A percentile compares a stretch with the other conserved stretches of the same genome.
phyloP scores from a whole-genome alignment of 106 monocot genomes.

The Ottelia alismoides region DNA sequence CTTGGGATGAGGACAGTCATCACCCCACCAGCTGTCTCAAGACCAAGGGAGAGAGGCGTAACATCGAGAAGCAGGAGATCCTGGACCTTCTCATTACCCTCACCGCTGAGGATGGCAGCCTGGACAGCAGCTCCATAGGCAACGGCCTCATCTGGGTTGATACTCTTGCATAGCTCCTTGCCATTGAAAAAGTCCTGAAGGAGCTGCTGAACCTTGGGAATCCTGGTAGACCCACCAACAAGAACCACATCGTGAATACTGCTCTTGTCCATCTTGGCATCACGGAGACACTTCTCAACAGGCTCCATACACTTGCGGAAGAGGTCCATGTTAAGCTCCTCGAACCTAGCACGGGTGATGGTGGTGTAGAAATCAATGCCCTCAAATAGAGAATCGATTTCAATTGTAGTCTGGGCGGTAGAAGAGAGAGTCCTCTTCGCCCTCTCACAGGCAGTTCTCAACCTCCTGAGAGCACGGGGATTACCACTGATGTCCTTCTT shows the following conservation, averaged over 20 bases:
- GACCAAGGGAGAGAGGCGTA: conserved; percentile 11
- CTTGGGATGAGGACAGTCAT: conserved; percentile 10
- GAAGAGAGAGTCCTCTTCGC: conserved; percentile 74
- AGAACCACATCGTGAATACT: conserved; percentile 9
- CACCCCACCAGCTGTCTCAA: neutral
- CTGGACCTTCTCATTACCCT: conserved; percentile 25
- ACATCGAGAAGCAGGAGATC: conserved; percentile 33
- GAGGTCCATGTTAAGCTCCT: conserved; percentile 10
- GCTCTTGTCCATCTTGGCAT: conserved; percentile 5
- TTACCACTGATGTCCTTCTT: conserved; percentile 78
- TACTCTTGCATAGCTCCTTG: conserved; percentile 31
- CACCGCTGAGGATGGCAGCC: conserved; percentile 15
- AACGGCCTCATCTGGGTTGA: conserved; percentile 14
- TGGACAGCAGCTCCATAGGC: conserved; percentile 9
- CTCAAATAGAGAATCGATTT: conserved; percentile 8
- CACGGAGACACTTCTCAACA: conserved; percentile 1
- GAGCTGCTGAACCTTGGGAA: conserved; percentile 41
- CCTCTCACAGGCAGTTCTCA: conserved; percentile 33
- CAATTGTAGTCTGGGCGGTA: too few relatives aligned
- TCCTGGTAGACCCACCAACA: conserved; percentile 10
- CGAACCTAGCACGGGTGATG: conserved; percentile 6
- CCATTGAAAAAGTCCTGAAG: conserved; percentile 23
- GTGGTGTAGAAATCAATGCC: conserved; percentile 13
- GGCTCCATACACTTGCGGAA: conserved; percentile 9
- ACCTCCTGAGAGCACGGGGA: conserved; percentile 39